phyloP scores from a whole-genome alignment of 371 early-diverging fungal genomes.

The Apophysomyces elegans region DNA sequence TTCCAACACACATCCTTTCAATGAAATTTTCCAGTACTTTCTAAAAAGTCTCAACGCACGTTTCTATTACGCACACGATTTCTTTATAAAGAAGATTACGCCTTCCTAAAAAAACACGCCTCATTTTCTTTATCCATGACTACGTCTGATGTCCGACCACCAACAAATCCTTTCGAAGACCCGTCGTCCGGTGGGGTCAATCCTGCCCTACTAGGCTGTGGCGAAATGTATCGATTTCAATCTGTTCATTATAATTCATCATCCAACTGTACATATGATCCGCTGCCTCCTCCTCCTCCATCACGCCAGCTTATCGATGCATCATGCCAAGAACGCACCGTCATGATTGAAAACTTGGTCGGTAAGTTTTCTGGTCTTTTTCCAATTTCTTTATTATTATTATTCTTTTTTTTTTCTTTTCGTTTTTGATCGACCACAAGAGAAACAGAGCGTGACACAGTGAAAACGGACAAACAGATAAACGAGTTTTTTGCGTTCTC shows the following conservation, averaged over 20 bases:
- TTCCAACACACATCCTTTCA: neutral
- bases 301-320: constrained; percentile 13
- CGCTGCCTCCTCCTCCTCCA: neutral
- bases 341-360: constrained; percentile 43
- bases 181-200: neutral
- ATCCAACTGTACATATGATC: neutral
- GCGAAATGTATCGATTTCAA: constrained; percentile 2
- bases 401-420: neutral
- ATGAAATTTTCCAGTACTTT: neutral
- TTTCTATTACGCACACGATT: neutral
- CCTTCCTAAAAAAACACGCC: neutral
- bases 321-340: constrained; percentile 37
- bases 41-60: neutral
- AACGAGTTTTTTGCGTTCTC: no score
- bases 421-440: no score
- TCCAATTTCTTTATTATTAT: neutral
- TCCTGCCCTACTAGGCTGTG: neutral
- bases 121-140: constrained; percentile 2
- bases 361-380: constrained; percentile 27
- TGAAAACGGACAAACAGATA: no score
- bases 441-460: no score
- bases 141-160: constrained; percentile 1
- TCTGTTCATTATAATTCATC: neutral
- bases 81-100: no score
- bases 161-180: neutral